Percentiles rank a stretch among this genome's conserved stretches.
Conservation (phyloP, 345 rosid species). For the Citrus reticulata region DNA sequence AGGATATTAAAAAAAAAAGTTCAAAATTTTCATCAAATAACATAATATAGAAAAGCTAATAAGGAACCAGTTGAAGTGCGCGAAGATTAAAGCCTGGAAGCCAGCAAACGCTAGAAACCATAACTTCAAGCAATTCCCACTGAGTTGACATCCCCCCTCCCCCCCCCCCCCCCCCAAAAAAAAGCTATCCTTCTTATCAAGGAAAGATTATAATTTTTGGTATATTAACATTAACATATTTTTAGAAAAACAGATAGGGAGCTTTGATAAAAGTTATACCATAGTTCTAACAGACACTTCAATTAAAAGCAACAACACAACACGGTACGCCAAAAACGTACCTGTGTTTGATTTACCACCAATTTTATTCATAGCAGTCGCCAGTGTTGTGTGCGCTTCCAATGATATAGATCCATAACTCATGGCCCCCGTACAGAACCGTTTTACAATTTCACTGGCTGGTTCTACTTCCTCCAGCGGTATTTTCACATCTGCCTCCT, state of each 20-base stretch:
- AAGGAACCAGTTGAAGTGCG: background rate
- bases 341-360: constrained; percentile 99
- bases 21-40: background rate
- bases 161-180: background rate
- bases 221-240: background rate
- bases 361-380: constrained; percentile 88
- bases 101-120: background rate
- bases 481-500: constrained; percentile 54
- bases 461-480: constrained; percentile 90
- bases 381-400: constrained; percentile 90
- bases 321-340: constrained; percentile 18
- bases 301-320: background rate
- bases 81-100: background rate
- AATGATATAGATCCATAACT: constrained; percentile 98
- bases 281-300: background rate
- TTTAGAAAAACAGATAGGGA: background rate
- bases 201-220: background rate
- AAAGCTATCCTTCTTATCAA: background rate
- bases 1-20: constrained; percentile 9
- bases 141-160: background rate
- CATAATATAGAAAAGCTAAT: background rate
- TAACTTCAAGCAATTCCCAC: background rate
- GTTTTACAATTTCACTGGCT: constrained; percentile 95
- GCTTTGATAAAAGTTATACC: background rate
- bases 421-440: constrained; percentile 99